Conservation (phyloP, 2,329 filamentous ascomycete species). For the Parasarocladium wereldwijsianum region DNA sequence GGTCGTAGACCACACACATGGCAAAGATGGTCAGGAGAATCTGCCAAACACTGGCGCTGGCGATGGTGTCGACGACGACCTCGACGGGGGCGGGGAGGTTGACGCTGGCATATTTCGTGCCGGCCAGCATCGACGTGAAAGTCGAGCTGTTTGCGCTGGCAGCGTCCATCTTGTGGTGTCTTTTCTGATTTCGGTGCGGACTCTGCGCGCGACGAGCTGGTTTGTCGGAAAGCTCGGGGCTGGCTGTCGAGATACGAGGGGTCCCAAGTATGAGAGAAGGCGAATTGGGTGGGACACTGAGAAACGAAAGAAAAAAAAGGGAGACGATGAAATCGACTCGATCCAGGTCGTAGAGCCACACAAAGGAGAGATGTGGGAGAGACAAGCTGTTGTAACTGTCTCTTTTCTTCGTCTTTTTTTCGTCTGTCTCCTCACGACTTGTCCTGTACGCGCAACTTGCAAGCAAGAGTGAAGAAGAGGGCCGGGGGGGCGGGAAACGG, state of each 20-base stretch:
- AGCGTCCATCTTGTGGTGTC: slow-evolving; percentile 4
- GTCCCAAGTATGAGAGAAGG: background rate
- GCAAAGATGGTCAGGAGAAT: slow-evolving; percentile 57
- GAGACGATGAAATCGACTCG: too few species aligned
- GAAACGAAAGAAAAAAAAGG: background rate
- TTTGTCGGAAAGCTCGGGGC: background rate
- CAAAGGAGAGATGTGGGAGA: too few species aligned
- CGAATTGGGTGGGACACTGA: background rate
- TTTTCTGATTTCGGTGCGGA: too few species aligned
- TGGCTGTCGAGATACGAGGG: background rate
- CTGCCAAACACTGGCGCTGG: slow-evolving; percentile 44
- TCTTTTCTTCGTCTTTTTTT: too few species aligned
- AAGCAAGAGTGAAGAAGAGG: too few species aligned
- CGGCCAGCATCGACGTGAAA: slow-evolving; percentile 55
- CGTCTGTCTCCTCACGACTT: too few species aligned
- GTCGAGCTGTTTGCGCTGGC: slow-evolving; percentile 37
- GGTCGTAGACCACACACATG: slow-evolving; percentile 69
- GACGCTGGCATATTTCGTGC: slow-evolving; percentile 34
- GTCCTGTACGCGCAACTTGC: too few species aligned
- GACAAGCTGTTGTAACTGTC: too few species aligned
- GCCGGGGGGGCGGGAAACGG: slow-evolving; percentile 1
- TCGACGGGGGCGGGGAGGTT: slow-evolving; percentile 41
- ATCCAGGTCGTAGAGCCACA: too few species aligned
- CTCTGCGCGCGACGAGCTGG: background rate
- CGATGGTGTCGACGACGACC: slow-evolving; percentile 36